Conservation (phyloP, 208 protist species). For the Acanthamoeba castellanii region DNA sequence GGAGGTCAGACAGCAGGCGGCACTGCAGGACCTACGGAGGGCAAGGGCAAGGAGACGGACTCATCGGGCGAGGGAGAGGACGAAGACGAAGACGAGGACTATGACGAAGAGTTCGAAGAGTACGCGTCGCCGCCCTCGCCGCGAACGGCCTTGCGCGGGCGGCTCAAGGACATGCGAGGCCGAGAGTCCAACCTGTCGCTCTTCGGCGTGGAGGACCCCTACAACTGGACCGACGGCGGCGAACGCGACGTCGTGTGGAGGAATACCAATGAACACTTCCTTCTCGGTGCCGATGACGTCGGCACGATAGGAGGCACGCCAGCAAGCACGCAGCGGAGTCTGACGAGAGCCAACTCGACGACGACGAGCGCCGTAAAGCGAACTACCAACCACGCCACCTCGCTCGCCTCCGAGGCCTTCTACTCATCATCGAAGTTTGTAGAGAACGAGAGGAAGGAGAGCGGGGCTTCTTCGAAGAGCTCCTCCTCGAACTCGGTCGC, state of each 20-base stretch:
- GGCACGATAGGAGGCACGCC: background rate
- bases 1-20: background rate
- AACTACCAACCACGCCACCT: background rate
- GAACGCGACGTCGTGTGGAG: constrained; percentile 44
- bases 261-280: background rate
- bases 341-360: background rate
- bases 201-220: background rate
- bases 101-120: constrained; percentile 13
- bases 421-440: background rate
- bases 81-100: constrained; percentile 6
- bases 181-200: constrained; percentile 10
- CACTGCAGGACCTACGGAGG: background rate
- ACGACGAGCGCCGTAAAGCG: background rate
- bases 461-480: background rate
- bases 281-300: background rate
- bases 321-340: background rate
- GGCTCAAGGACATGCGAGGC: constrained; percentile 4
- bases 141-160: background rate
- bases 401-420: constrained; percentile 32
- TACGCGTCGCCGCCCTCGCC: constrained; percentile 22
- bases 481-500: background rate
- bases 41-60: constrained; percentile 29
- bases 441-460: background rate
- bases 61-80: constrained; percentile 18
- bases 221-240: constrained; percentile 15